Conservation (phyloP, 208 protist genomes). For the Trypanosoma platydactyli region DNA sequence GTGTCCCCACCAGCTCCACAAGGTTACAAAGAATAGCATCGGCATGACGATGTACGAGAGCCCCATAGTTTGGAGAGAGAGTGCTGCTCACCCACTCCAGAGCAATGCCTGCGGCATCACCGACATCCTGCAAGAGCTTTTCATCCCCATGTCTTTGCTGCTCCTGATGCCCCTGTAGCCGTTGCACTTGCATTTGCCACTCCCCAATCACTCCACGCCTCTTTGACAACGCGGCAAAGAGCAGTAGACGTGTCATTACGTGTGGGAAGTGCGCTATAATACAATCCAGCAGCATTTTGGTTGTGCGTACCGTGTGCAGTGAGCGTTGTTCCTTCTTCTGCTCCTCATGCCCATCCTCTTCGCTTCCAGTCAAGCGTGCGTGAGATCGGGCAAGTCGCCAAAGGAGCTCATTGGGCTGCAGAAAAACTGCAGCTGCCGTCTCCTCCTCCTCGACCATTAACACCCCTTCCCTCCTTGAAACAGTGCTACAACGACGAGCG, state of each 20-base stretch:
- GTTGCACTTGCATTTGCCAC: neutral
- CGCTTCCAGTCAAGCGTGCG: neutral
- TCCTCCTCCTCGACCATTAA: conserved; percentile 4
- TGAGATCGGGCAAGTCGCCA: conserved; percentile 23
- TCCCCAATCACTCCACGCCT: neutral
- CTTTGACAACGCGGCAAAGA: conserved; percentile 16
- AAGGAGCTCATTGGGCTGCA: conserved; percentile 27
- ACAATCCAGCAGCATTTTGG: conserved; percentile 7
- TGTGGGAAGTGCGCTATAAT: conserved; percentile 27
- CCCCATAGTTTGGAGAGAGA: conserved; percentile 4
- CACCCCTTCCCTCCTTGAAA: neutral
- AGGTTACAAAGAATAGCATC: conserved; percentile 32
- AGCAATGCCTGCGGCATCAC: conserved; percentile 14
- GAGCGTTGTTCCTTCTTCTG: neutral
- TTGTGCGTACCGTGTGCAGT: neutral
- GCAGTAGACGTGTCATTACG: conserved; percentile 27
- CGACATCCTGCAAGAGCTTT: conserved; percentile 1
- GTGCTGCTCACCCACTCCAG: conserved; percentile 27
- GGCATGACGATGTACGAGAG: conserved; percentile 10
- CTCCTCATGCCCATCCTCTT: neutral
- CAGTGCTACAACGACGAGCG: conserved; percentile 1
- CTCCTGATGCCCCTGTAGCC: neutral
- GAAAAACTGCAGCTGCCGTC: conserved; percentile 2
- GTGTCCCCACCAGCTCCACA: conserved; percentile 20
- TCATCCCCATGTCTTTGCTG: neutral